Evolutionary conservation across 108 stramenopile genomes (phyloP), one percentile per base, ranked within the genome.

Genomic region (Cyclotella sp.): DNA sequence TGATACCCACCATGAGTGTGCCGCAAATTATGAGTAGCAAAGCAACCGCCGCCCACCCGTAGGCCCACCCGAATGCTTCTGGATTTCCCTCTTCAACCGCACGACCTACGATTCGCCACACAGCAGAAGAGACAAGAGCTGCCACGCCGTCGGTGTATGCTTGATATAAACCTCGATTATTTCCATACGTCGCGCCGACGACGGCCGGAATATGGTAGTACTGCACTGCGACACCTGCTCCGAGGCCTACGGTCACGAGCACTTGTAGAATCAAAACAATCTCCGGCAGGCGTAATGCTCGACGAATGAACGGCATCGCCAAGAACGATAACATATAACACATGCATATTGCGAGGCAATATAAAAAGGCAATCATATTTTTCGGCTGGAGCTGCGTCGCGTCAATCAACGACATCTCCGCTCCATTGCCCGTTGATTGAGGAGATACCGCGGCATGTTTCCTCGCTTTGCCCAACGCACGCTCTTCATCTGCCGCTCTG

Each of bases 11-110:
- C 93, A 95, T 95, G 26, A 95, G 68, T 61, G 92, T 79, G 24
- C 89, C 85, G 71, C 88, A 91, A 0, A 90, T 64, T 12, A 95
- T 77, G 9, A 95, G 51, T 65, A 95, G 53, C 47, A 95, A 53
- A 29, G 93, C 91, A 9, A 92, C 89, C 12, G 87, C 90, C 14
- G 91, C 90, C 93, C 93, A 95, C 1, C 93, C 91, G 61, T 91
- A 95, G 12, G 86, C 87, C 93, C 93, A 95, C 0, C 93, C 93
- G 26, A 68, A 85, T 29, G 86, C 89, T 57, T 89, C 84, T n/a
- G 83, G 81, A 67, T 87, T 77, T n/a, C 84, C 90, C 53, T 86
- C 81, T 49, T 83, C 87, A 5, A 94, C 91, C 29, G 89, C 85
- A 22, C 72, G 70, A 19, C 87, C 91, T 13, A 95, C 90, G 40